Evolutionary conservation across 192 early-diverging fungal genomes (phyloP).

Genomic region (Dimargaris verticillata): DNA sequence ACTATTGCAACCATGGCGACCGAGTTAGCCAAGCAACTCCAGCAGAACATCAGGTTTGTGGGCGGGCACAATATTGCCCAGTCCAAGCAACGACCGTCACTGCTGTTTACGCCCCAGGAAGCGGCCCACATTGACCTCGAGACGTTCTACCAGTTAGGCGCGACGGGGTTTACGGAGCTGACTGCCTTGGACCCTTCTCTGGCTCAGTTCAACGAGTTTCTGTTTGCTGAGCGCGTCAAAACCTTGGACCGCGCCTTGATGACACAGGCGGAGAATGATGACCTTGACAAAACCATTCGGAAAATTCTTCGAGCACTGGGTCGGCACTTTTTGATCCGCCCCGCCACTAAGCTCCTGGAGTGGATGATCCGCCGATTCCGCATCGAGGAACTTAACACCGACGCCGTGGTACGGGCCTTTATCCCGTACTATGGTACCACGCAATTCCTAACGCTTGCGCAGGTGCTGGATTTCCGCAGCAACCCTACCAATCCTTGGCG

Average conservation of each 20-base stretch:
- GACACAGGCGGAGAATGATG: constrained; percentile 62
- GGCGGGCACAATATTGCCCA: constrained; percentile 23
- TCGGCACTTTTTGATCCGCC: constrained; percentile 67
- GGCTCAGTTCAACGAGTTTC: constrained; percentile 39
- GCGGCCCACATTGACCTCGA: constrained; percentile 82
- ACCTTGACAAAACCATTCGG: constrained; percentile 58
- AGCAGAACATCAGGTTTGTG: too few species aligned
- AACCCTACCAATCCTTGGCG: constrained; percentile 23
- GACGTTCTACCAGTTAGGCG: constrained; percentile 69
- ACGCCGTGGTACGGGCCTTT: constrained; percentile 53
- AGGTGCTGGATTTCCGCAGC: constrained; percentile 49
- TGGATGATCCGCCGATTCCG: constrained; percentile 77
- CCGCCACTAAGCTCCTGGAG: constrained; percentile 77
- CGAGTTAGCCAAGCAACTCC: too few species aligned
- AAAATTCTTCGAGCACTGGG: constrained; percentile 62
- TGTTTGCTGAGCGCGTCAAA: constrained; percentile 74
- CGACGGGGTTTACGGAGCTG: constrained; percentile 62
- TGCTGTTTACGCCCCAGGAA: constrained; percentile 61
- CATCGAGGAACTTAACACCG: constrained; percentile 78
- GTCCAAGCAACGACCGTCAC: constrained; percentile 49
- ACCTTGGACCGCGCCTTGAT: constrained; percentile 59
- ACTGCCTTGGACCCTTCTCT: constrained; percentile 45
- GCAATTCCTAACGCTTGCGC: constrained; percentile 68
- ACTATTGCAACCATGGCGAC: too few species aligned
- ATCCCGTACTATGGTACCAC: constrained; percentile 90